Base-by-base conservation (phyloP, 2,329 filamentous ascomycete genomes). In the Hymenotorrendiella dingleyae region DNA sequence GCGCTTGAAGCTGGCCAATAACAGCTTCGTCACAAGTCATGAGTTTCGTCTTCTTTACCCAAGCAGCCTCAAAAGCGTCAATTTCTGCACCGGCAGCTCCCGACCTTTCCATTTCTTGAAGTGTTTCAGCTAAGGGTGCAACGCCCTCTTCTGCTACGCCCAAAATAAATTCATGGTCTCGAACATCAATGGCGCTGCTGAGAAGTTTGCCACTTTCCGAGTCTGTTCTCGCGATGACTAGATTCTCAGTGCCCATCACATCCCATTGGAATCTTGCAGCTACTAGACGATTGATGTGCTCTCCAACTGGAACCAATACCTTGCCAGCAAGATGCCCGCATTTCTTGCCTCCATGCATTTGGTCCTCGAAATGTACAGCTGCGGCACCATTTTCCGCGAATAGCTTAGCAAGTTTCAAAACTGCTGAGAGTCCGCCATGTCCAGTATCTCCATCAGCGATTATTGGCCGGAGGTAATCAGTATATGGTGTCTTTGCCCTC, bases 201-300 rank as follows among this genome's bases (percentile, higher is more conserved):
- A 98, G 74, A 17, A 98, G 76, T 62, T 83, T 90, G 34, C 91
- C 93, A 49, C 87, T 94, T 66, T 97, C 93, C 1, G 89, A 94
- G 64, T 98, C 93, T 1, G 93, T 97, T 45, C 93, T 82, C 3
- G 93, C 93, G 61, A 98, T 93, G 30, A 97, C 80, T 4, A 97
- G 74, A 63, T 94, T 97, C 69, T 98, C 93, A 40, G 80, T 82
- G 35, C 91, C 93, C 91, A 98, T 97, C 55, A 96, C 74, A 59
- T 98, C 93, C 91, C 91, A 98, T 62, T 98, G 93, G 69, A 95
- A 96, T 46, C 93, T 82, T 3, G 91, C 82, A 2, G 93, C 90
- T 16, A 89, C 82, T 4, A 98, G 79, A 21, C 93, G 83, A 69
- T 95, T 96, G 72, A 97, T 94, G 69, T 98, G 93, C 63, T 97